Base-by-base conservation (phyloP, 352 stramenopile species). In the Aphanomyces cochlioides region DNA sequence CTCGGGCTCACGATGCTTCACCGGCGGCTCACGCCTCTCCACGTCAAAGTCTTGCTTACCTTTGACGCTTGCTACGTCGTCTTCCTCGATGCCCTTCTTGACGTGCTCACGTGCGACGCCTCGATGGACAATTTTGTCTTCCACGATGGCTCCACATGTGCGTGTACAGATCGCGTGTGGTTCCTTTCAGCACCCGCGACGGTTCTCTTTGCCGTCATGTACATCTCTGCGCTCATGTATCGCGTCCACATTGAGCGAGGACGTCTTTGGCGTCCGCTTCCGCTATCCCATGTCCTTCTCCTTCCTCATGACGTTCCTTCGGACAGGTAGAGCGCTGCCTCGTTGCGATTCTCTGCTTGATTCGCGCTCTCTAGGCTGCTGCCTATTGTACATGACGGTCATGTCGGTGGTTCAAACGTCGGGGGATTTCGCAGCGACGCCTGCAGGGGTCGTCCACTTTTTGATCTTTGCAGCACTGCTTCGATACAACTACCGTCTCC, bases 201-300 rank as follows among this genome's bases (percentile, higher is more conserved):
- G 7, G 5, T 56, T 17, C 5, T 67, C 19, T 67, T 67, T 37
- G 5, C 15, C 17, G 10, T 37, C 59, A 56, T 67, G 36, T 67
- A 67, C 59, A 12, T 56, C 39, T 28, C 17, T 3, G 43, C 59
- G 6, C 43, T 67, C 13, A 45, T 37, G 2, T 67, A 67, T 45
- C 41, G 43, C 8, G 19, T 67, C 15, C 59, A 40, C 7, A n/a
- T 36, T 67, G 4, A 67, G 39, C 17, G 59, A 67, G 10, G 59
- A 67, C 4, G 59, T 67, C 21, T 67, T 67, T 56, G 59, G 38
- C 39, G 43, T 50, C 8, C 59, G 43, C 21, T 67, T 67, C 21
- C 59, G 59, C 8, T 67, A 67, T 45, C 59, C 41, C 41, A 67
- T 50, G 59, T 67, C 59, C 8, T 67, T 67, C 60, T 67, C 59